Base-by-base conservation (phyloP, 805 yeast genomes). In the Candida nanaspora region DNA sequence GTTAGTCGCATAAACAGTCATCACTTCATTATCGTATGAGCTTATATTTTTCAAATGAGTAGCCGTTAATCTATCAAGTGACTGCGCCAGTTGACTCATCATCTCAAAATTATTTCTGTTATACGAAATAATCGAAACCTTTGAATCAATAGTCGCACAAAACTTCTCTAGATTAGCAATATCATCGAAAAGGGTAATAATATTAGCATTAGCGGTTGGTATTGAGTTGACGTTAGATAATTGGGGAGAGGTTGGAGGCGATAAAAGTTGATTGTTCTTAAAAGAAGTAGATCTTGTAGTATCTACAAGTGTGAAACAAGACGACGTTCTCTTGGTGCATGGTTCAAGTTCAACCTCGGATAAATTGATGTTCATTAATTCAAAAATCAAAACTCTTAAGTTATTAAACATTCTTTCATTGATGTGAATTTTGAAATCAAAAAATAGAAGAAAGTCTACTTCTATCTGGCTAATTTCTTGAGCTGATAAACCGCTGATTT, bases 401-500 rank as follows among this genome's bases (percentile, higher is more conserved):
- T 58, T 66, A 42, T 66, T 70, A 51, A 74, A 80, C 31, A 66
- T 65, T 19, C 58, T 57, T 22, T 62, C 67, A 35, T 75, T 72
- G 33, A 85, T 65, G 56, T 70, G 74, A 25, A 82, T 55, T 33
- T 74, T 65, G 65, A 80, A 84, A 51, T 78, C 69, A 40, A 86
- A 65, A 6, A 70, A 57, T 30, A 61, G 53, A 46, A 86, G 69
- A 18, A 82, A 65, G 6, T 65, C 57, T 23, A 70, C 51, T 60
- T 86, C 95, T 33, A 51, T 55, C 5, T 45, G 43, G 44, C 65
- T 68, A 39, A 86, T 63, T 43, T 75, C 80, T 23, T 56, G 47
- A 4, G 72, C 52, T 19, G 74, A 53, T 32, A 83, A 68, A 0
- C 94, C 93, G 27, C 86, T 74, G 38, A 86, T 79, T 55, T 76